Evolutionary conservation across 768 basidiomycete genomes (phyloP).

Genomic region (Hygrophorus russula): DNA sequence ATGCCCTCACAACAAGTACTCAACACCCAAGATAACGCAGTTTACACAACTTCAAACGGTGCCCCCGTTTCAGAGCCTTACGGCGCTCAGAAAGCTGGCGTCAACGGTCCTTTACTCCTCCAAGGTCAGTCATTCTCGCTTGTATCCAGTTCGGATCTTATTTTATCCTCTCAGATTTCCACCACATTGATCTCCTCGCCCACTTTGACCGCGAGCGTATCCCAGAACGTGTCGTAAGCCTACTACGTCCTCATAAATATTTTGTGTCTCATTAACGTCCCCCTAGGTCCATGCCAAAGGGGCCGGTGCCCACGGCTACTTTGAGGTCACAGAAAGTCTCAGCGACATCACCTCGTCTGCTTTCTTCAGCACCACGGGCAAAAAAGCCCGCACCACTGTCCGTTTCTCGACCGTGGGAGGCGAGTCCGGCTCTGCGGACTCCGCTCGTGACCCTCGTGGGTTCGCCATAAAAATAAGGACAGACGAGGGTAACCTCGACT

Average conservation of each 20-base stretch:
- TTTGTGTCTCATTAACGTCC: slow-evolving; percentile 18
- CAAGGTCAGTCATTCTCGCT: slow-evolving; percentile 42
- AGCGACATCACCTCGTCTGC: slow-evolving; percentile 68
- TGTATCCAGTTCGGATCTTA: slow-evolving; percentile 9
- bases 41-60: slow-evolving; percentile 84
- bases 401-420: slow-evolving; percentile 95
- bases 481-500: slow-evolving; percentile 85
- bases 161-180: slow-evolving; percentile 49
- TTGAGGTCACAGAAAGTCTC: slow-evolving; percentile 80
- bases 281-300: slow-evolving; percentile 82
- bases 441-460: slow-evolving; percentile 88
- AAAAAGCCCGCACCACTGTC: slow-evolving; percentile 61
- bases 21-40: slow-evolving; percentile 39
- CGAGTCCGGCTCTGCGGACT: slow-evolving; percentile 80
- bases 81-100: slow-evolving; percentile 64
- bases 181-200: slow-evolving; percentile 80
- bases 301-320: slow-evolving; percentile 87
- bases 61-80: slow-evolving; percentile 70
- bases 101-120: slow-evolving; percentile 73
- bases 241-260: slow-evolving; percentile 1
- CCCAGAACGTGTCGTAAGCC: slow-evolving; percentile 80
- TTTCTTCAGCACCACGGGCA: slow-evolving; percentile 54
- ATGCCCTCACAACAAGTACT: slow-evolving; percentile 63
- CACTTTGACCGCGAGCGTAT: slow-evolving; percentile 95
- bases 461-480: slow-evolving; percentile 88